Evolutionary conservation across 1,284 basidiomycete species (phyloP).

Genomic region (Anthracocystis setariae): DNA sequence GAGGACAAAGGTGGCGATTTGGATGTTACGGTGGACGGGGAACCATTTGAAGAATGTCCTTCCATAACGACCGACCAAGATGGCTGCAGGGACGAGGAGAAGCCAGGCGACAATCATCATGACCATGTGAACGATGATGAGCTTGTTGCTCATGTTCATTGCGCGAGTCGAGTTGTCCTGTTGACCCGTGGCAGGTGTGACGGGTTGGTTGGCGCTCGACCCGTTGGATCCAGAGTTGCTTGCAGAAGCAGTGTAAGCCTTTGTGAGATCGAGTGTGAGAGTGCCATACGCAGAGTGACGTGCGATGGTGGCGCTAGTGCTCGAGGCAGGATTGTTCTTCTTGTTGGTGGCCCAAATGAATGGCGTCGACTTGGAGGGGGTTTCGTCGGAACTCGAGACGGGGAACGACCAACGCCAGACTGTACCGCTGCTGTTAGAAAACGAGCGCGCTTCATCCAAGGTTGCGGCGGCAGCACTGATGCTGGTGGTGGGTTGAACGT

Average conservation of each 20-base stretch:
- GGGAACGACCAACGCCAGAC: conserved; percentile 51
- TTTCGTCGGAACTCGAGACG: conserved; percentile 21
- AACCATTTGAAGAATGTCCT: conserved; percentile 75
- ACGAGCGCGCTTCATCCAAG: conserved; percentile 21
- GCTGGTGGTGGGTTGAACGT: conserved; percentile 71
- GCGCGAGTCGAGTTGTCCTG: conserved; percentile 8
- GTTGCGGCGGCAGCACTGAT: conserved; percentile 48
- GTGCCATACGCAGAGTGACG: conserved; percentile 45
- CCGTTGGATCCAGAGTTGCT: conserved; percentile 8
- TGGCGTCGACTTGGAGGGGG: conserved; percentile 21
- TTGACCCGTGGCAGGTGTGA: conserved; percentile 15
- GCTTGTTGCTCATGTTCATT: conserved; percentile 33
- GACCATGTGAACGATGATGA: conserved; percentile 57
- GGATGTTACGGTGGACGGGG: conserved; percentile 72
- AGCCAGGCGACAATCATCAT: conserved; percentile 72
- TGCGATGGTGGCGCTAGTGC: conserved; percentile 21
- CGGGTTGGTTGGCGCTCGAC: conserved; percentile 4
- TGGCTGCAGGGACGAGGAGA: conserved; percentile 74
- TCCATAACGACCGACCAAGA: conserved; percentile 73
- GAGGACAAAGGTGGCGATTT: conserved; percentile 71
- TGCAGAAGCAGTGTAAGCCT: conserved; percentile 34
- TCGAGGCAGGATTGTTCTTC: conserved; percentile 27
- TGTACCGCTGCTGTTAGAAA: conserved; percentile 43
- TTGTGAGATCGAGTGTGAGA: conserved; percentile 53
- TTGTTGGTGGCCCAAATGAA: conserved; percentile 59